Evolutionary conservation across 345 rosid genomes (phyloP), one percentile per base, ranked within the genome.

Genomic region (Eucalyptus polyanthemos): DNA sequence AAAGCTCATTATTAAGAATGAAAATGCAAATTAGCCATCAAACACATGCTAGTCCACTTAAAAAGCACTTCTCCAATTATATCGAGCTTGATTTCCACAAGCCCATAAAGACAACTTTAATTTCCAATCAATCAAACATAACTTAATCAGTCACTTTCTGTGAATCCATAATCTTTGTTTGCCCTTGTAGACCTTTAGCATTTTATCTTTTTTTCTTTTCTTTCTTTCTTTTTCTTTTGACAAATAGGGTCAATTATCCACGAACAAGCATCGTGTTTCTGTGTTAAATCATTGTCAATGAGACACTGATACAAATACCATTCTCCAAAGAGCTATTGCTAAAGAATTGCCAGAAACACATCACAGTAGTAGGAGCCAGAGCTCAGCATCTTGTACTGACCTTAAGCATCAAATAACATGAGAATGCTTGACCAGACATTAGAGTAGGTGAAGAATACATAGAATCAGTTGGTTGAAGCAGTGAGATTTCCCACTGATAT

Each of bases 331-430:
- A 40, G 69, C 76, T 14, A 45, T 31, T 2, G 14, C 88, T 65
- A 24, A 44, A 34, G 80, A 87, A 62, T 42, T 87, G 80, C 76
- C 50, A 87, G 76, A 56, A 58, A 60, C 29, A 87, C 24, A 62
- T 40, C 72, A 86, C 3, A 5, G 56, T 27, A 15, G 40, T 42
- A 60, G 50, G 72, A 37, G 53, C 80, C 88, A 31, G 37, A 34
- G 31, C 21, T n/a, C 67, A 67, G 87, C 62, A 92, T 86, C 58
- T 45, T 47, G 25, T 58, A 89, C 86, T 69, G 60, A 98, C 99
- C 99, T 94, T 95, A 50, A 98, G 95, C 94, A 91, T 93, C 92
- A 98, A 95, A 94, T 95, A 96, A 92, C 95, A 96, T 25, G 99
- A 94, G 88, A 98, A 87, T 89, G 97, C 97, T 93, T 98, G 97